Conservation (phyloP, 1,284 basidiomycete genomes). For the Sporisorium iseilematis-ciliati region DNA sequence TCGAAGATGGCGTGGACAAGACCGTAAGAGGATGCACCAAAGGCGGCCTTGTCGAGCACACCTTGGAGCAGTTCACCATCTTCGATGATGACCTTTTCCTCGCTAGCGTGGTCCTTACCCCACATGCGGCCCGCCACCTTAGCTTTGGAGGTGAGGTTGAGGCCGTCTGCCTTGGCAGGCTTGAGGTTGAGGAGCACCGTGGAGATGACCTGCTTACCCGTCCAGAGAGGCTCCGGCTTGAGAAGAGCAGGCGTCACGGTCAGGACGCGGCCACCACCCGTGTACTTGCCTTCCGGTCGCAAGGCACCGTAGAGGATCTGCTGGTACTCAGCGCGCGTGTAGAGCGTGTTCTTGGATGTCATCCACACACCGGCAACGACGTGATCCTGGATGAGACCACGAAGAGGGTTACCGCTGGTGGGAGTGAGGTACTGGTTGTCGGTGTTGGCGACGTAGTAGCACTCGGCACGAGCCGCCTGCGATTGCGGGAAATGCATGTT, state of each 20-base stretch:
- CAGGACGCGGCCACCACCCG: conserved; percentile 78
- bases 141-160: conserved; percentile 87
- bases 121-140: conserved; percentile 86
- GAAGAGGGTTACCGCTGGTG: conserved; percentile 95
- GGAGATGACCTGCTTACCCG: conserved; percentile 93
- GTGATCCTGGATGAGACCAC: conserved; percentile 98
- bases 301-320: conserved; percentile 96
- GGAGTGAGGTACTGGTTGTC: conserved; percentile 99
- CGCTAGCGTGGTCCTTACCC: conserved; percentile 74
- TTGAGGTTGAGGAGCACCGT: conserved; percentile 80
- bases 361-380: conserved; percentile 99
- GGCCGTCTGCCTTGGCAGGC: conserved; percentile 81
- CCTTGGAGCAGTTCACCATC: conserved; percentile 93
- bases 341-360: conserved; percentile 95
- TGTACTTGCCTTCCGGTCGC: conserved; percentile 84
- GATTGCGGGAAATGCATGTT: conserved; percentile 99
- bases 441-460: conserved; percentile 85
- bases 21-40: conserved; percentile 95
- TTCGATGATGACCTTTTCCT: conserved; percentile 89
- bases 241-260: conserved; percentile 92
- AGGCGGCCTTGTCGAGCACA: conserved; percentile 95
- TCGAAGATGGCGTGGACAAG: conserved; percentile 99
- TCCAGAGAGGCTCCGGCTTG: conserved; percentile 92
- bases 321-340: conserved; percentile 94
- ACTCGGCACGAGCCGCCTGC: conserved; percentile 89